phyloP scores from a whole-genome alignment of 1,284 basidiomycete genomes.

The Pisolithus thermaeus region DNA sequence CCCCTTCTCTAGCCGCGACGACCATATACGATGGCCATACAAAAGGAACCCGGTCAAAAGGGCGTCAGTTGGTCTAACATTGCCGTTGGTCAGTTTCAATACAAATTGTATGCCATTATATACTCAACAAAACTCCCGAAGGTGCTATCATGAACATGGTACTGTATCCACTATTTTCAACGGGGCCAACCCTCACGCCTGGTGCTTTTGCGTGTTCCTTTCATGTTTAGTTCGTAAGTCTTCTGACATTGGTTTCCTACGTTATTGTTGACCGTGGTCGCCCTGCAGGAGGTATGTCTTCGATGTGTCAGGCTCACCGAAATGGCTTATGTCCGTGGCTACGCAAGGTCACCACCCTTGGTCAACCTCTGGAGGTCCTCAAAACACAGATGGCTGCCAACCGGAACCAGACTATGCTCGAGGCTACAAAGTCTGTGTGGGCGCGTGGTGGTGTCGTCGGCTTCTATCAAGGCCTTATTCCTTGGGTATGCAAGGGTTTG shows the following conservation, averaged over 20 bases:
- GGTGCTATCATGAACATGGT: constrained; percentile 98
- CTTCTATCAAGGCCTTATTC: constrained; percentile 98
- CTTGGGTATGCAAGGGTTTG: constrained; percentile 66
- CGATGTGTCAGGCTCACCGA: background rate
- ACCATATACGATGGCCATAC: constrained; percentile 58
- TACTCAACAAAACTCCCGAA: constrained; percentile 32
- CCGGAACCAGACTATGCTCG: constrained; percentile 83
- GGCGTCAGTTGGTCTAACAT: constrained; percentile 99
- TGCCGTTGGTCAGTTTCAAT: constrained; percentile 72
- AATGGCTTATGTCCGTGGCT: constrained; percentile 5
- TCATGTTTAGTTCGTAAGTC: constrained; percentile 22
- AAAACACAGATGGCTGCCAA: constrained; percentile 99
- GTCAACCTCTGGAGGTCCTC: constrained; percentile 96
- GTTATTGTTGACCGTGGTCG: constrained; percentile 10
- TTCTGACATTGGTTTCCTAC: constrained; percentile 10
- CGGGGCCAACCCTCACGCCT: constrained; percentile 5
- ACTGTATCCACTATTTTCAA: constrained; percentile 11
- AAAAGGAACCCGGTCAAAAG: constrained; percentile 84
- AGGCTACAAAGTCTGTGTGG: constrained; percentile 87
- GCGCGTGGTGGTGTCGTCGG: constrained; percentile 85
- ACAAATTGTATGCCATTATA: constrained; percentile 10
- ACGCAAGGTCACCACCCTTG: constrained; percentile 86
- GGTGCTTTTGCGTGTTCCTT: background rate
- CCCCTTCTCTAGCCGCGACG: constrained; percentile 17
- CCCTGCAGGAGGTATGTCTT: constrained; percentile 41